phyloP scores from a whole-genome alignment of 768 basidiomycete species.

The Amanita thiersii region DNA sequence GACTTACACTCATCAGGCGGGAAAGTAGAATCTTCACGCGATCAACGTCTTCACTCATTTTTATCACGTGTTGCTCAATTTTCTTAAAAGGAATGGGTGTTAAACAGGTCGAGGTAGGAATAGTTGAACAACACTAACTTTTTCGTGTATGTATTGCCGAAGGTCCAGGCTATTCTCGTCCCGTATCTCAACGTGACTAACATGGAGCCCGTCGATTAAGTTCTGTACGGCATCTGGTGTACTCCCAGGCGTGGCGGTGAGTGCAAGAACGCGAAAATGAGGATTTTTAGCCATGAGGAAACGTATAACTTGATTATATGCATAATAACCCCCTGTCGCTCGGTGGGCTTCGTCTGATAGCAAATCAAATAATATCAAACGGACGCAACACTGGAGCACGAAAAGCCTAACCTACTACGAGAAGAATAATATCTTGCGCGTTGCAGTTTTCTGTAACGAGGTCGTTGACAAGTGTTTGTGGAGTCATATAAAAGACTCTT shows the following conservation, averaged over 20 bases:
- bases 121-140: slow-evolving; percentile 56
- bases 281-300: slow-evolving; percentile 93
- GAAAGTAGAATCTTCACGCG: slow-evolving; percentile 61
- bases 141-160: slow-evolving; percentile 78
- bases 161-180: slow-evolving; percentile 88
- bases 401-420: slow-evolving; percentile 68
- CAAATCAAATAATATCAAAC: background rate
- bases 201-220: slow-evolving; percentile 89
- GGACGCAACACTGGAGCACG: slow-evolving; percentile 1
- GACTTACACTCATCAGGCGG: slow-evolving; percentile 65
- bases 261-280: slow-evolving; percentile 83
- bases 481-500: slow-evolving; percentile 91
- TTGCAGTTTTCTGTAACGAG: slow-evolving; percentile 68
- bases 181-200: slow-evolving; percentile 91
- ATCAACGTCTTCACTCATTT: slow-evolving; percentile 59
- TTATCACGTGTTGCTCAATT: slow-evolving; percentile 71
- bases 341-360: slow-evolving; percentile 86
- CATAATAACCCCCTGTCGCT: slow-evolving; percentile 85
- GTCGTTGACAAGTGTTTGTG: slow-evolving; percentile 91
- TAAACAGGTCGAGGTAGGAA: background rate
- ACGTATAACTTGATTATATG: slow-evolving; percentile 84
- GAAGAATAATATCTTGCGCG: slow-evolving; percentile 67
- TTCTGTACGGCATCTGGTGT: slow-evolving; percentile 81
- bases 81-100: slow-evolving; percentile 34
- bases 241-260: slow-evolving; percentile 92